Conservation (phyloP, 2,329 filamentous ascomycete genomes). For the Colletotrichum sp. region DNA sequence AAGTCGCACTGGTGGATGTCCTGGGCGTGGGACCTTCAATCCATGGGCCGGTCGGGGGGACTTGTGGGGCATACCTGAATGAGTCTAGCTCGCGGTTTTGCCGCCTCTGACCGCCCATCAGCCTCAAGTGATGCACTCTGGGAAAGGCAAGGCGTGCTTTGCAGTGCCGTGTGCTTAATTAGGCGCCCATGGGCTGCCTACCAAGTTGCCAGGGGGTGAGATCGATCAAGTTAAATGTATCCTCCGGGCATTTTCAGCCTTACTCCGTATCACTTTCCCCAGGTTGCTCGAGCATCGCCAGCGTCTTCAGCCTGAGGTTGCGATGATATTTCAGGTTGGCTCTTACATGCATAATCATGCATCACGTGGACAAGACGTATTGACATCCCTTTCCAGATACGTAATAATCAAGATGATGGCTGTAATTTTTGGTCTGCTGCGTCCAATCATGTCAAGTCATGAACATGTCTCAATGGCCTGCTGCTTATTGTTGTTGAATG, state of each 20-base stretch:
- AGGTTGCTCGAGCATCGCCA: background rate
- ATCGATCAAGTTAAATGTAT: background rate
- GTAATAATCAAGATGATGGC: background rate
- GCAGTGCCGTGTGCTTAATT: background rate
- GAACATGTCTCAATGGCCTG: background rate
- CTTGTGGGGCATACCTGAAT: background rate
- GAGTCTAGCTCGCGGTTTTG: background rate
- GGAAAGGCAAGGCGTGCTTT: slow-evolving; percentile 13
- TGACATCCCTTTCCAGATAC: background rate
- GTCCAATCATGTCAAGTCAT: background rate
- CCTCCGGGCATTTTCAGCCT: background rate
- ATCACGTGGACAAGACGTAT: background rate
- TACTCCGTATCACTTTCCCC: background rate
- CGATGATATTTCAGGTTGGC: background rate
- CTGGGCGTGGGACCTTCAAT: background rate
- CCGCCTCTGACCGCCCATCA: background rate
- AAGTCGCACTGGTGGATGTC: background rate
- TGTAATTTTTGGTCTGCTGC: background rate
- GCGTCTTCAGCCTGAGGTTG: background rate
- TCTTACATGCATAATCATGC: background rate
- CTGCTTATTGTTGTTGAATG: background rate
- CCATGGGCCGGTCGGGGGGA: background rate
- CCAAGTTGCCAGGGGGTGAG: background rate
- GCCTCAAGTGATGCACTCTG: background rate
- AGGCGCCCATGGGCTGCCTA: background rate